Evolutionary conservation across 2,329 filamentous ascomycete genomes (phyloP).

Genomic region (Thelonectria rubi): DNA sequence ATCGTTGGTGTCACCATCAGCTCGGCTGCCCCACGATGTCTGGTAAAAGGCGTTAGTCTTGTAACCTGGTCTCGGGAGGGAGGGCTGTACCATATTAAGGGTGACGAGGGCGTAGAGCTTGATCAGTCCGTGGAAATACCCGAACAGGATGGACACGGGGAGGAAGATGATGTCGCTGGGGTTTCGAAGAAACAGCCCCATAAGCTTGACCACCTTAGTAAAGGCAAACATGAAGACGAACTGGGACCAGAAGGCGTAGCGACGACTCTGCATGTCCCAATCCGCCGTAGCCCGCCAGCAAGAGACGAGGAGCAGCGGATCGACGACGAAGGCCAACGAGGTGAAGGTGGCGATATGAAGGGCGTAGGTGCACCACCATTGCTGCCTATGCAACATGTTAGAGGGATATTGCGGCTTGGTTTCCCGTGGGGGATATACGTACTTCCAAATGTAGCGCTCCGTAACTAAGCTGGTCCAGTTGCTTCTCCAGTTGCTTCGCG

Average conservation of each 20-base stretch:
- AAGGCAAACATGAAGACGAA: conserved; percentile 79
- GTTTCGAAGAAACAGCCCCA: conserved; percentile 86
- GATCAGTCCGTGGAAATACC: conserved; percentile 91
- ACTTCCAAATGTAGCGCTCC: conserved; percentile 88
- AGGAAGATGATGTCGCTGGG: conserved; percentile 82
- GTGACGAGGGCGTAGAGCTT: conserved; percentile 89
- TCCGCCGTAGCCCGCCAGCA: conserved; percentile 73
- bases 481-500: conserved; percentile 96
- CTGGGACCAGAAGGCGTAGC: conserved; percentile 67
- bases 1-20: conserved; percentile 88
- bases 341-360: conserved; percentile 93
- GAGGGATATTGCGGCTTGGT: conserved; percentile 12
- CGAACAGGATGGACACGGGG: conserved; percentile 87
- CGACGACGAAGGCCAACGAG: conserved; percentile 82
- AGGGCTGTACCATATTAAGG: conserved; percentile 76
- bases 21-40: conserved; percentile 96
- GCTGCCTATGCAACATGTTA: conserved; percentile 67
- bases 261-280: conserved; percentile 64
- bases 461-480: conserved; percentile 90
- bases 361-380: conserved; percentile 93
- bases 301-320: conserved; percentile 75
- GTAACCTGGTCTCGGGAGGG: background rate
- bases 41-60: conserved; percentile 50
- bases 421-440: conserved; percentile 55
- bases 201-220: conserved; percentile 90